Conservation (phyloP, 2,329 filamentous ascomycete genomes). For the Scedosporium apiospermum region DNA sequence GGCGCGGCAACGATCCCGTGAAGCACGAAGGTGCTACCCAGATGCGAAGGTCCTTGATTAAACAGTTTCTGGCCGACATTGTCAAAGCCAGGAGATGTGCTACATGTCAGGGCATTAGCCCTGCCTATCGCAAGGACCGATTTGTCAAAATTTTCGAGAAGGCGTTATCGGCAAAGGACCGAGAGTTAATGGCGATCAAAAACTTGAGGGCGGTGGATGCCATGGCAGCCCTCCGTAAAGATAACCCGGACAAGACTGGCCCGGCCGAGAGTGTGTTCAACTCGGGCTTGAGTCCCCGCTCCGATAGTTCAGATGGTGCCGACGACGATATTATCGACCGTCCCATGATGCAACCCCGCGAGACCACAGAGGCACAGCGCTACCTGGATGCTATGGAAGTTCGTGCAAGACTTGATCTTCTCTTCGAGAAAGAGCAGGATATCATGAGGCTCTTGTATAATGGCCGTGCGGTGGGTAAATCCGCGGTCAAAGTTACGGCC, state of each 20-base stretch:
- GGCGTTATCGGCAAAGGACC: slow-evolving; percentile 63
- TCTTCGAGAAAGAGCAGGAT: slow-evolving; percentile 84
- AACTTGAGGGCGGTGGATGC: slow-evolving; percentile 61
- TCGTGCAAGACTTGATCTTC: slow-evolving; percentile 61
- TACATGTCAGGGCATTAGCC: slow-evolving; percentile 60
- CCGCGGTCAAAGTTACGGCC: slow-evolving; percentile 48
- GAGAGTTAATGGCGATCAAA: slow-evolving; percentile 63
- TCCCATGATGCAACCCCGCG: slow-evolving; percentile 18
- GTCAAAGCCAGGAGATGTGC: slow-evolving; percentile 60
- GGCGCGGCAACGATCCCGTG: slow-evolving; percentile 29
- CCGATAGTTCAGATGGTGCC: slow-evolving; percentile 22
- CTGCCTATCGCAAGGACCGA: slow-evolving; percentile 77
- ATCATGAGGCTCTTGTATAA: slow-evolving; percentile 79
- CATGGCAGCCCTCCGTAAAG: slow-evolving; percentile 34
- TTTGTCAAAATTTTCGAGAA: slow-evolving; percentile 93
- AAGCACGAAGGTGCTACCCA: slow-evolving; percentile 82
- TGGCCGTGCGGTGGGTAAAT: slow-evolving; percentile 54
- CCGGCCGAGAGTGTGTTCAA: slow-evolving; percentile 42
- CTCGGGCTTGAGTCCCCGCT: neutral
- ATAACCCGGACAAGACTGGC: slow-evolving; percentile 15
- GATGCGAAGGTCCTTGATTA: slow-evolving; percentile 64
- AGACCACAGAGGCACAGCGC: slow-evolving; percentile 42
- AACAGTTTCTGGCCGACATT: slow-evolving; percentile 71
- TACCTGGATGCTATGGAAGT: slow-evolving; percentile 82
- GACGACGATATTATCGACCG: slow-evolving; percentile 33